Base-by-base conservation (phyloP, 495 filamentous ascomycete species). In the Staphylotrichum tortipilum region DNA sequence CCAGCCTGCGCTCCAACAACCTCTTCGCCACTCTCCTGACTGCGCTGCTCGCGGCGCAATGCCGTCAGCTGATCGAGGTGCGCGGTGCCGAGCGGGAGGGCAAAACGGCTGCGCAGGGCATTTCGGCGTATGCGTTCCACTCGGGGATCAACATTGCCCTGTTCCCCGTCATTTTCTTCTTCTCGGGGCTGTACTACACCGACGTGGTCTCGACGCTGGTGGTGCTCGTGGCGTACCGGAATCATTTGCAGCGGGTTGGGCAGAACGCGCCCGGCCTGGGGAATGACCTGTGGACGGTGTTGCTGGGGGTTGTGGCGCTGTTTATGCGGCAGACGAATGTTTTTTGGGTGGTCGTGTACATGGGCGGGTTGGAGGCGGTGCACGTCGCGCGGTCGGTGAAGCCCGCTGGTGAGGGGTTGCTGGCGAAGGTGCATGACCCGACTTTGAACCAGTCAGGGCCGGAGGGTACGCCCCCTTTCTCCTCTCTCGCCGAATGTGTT, bases 81-180 rank as follows among this genome's bases (percentile, higher is more conserved):
- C 51, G 55, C 10, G 36, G 39, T 4, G 53, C 52, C 4, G 53
- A 57, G 18, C 24, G 38, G 5, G 31, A 47, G 5, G 47, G 40
- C 14, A 41, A 42, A 15, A 12, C 17, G 23, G 28, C 22, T 10
- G 7, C 19, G 12, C 21, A 4, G 19, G 5, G 4, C 39, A 1
- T 9, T 7, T 67, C 66, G 1, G 30, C 50, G 2, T 63, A 66
- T 52, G 41, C 71, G 0, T 57, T 61, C n/a, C 84, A 88, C 66
- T 79, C 78, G 0, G 85, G 82, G 4, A 44, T 94, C 55, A 96
- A 95, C 58, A 79, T 95, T 38, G 80, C 81, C 44, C 70, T 95
- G 4, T 95, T 97, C 56, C 94, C 92, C 9, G 81, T 86, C 5
- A 61, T 97, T 2, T 96, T 94, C 72, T 97, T 97, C 74, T 97